Percentiles rank a stretch among this genome's conserved stretches.
Conservation (phyloP, 257 asterid genomes). For the Forsythia viridissima region DNA sequence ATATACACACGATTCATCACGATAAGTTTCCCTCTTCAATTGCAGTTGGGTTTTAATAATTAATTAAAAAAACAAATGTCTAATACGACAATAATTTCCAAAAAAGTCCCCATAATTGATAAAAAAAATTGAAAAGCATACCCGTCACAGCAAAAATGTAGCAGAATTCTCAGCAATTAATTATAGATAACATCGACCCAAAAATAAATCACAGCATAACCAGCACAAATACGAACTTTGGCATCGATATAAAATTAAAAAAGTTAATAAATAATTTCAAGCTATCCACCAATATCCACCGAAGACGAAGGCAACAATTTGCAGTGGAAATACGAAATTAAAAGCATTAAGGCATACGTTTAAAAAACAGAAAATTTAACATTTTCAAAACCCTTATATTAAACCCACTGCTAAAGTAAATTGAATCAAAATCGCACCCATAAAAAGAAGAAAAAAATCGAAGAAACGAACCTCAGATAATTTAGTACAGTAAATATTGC, state of each 20-base stretch:
- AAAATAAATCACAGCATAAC: background rate
- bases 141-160: slow-evolving; percentile 9
- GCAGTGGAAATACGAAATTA: background rate
- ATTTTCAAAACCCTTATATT: background rate
- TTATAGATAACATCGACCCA: background rate
- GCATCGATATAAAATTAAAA: background rate
- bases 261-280: too few species aligned
- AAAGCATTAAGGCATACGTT: background rate
- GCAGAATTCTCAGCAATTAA: slow-evolving; percentile 18
- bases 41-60: background rate
- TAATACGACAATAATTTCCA: slow-evolving; percentile 5
- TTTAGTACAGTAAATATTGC: slow-evolving; percentile 27
- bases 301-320: too few species aligned
- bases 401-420: slow-evolving; percentile 4
- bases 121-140: background rate
- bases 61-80: background rate
- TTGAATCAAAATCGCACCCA: background rate
- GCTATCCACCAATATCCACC: too few species aligned
- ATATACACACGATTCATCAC: background rate
- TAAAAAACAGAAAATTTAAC: background rate
- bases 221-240: background rate
- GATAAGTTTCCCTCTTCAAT: background rate
- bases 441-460: background rate
- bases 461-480: slow-evolving; percentile 28
- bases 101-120: background rate